These are phyloP conservation scores for Brettanomyces sp. DNA, from an alignment of 805 yeast genomes.

Conservation along the genomic window DNA sequence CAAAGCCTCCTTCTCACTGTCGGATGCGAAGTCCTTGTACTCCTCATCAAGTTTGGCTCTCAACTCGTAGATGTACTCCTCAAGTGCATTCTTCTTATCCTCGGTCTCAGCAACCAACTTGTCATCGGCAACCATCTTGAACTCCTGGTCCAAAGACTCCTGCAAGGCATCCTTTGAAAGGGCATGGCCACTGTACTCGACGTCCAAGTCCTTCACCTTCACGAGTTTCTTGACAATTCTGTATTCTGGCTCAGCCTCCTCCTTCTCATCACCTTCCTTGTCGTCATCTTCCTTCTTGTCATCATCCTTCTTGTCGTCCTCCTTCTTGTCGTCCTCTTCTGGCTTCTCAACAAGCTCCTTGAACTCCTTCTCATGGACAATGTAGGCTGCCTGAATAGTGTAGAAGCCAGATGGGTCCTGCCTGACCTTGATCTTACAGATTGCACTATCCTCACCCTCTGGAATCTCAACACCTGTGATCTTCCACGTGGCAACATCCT, in stretches of 20 bases:
- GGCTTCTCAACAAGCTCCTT: slow-evolving; percentile 75
- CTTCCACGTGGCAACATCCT: slow-evolving; percentile 74
- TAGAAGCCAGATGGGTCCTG: slow-evolving; percentile 95
- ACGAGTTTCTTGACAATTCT: slow-evolving; percentile 87
- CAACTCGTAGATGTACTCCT: slow-evolving; percentile 95
- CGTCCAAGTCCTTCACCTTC: slow-evolving; percentile 71
- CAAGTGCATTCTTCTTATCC: slow-evolving; percentile 95
- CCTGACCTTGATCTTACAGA: slow-evolving; percentile 89
- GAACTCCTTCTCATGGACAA: slow-evolving; percentile 82
- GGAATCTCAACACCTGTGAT: slow-evolving; percentile 76
- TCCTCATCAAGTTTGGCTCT: slow-evolving; percentile 94
- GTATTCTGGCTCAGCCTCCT: slow-evolving; percentile 69
- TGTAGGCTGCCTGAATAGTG: slow-evolving; percentile 88
- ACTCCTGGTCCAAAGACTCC: slow-evolving; percentile 70
- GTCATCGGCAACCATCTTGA: slow-evolving; percentile 77
- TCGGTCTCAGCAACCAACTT: slow-evolving; percentile 97
- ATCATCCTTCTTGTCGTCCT: slow-evolving; percentile 24
- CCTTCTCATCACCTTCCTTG: slow-evolving; percentile 27
- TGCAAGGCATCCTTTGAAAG: slow-evolving; percentile 48
- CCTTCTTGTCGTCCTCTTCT: slow-evolving; percentile 35
- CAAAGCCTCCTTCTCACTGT: slow-evolving; percentile 79
- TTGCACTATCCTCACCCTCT: slow-evolving; percentile 68
- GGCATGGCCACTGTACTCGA: slow-evolving; percentile 54
- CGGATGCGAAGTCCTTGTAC: slow-evolving; percentile 81
- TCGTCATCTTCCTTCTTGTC: slow-evolving; percentile 23